Conservation (phyloP, 140 eudicot genomes). For the Senecio squalidus region DNA sequence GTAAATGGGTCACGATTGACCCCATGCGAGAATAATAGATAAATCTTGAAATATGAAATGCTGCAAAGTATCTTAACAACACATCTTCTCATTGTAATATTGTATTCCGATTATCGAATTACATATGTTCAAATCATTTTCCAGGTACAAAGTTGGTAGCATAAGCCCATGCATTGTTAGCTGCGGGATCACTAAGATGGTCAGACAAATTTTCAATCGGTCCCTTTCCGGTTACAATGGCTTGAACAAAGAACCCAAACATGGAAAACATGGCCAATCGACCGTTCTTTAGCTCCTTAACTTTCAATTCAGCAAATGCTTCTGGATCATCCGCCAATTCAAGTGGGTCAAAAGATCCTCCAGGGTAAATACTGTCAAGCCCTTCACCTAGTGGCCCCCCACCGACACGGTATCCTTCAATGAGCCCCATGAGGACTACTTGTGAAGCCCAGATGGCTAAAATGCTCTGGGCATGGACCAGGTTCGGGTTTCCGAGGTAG, state of each 20-base stretch:
- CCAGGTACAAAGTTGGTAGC: conserved; percentile 45
- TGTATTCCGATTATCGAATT: not conserved
- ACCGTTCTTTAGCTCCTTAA: conserved; percentile 39
- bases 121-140: conserved; percentile 18
- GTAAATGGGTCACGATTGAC: too few species aligned
- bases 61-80: too few species aligned
- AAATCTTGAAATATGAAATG: too few species aligned
- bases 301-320: conserved; percentile 36
- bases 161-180: conserved; percentile 40
- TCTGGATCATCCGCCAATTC: conserved; percentile 43
- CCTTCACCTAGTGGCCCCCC: conserved; percentile 51
- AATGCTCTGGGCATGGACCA: conserved; percentile 74
- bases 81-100: not conserved
- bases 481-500: conserved; percentile 75
- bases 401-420: conserved; percentile 60
- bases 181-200: conserved; percentile 28
- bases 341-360: conserved; percentile 36
- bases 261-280: conserved; percentile 36
- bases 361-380: conserved; percentile 35
- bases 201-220: conserved; percentile 32
- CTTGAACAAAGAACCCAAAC: conserved; percentile 39
- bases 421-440: conserved; percentile 63
- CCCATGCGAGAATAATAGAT: too few species aligned
- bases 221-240: conserved; percentile 38
- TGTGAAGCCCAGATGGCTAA: conserved; percentile 67